phyloP scores from a whole-genome alignment of 2,329 filamentous ascomycete genomes.

The Curvularia verruculosa region DNA sequence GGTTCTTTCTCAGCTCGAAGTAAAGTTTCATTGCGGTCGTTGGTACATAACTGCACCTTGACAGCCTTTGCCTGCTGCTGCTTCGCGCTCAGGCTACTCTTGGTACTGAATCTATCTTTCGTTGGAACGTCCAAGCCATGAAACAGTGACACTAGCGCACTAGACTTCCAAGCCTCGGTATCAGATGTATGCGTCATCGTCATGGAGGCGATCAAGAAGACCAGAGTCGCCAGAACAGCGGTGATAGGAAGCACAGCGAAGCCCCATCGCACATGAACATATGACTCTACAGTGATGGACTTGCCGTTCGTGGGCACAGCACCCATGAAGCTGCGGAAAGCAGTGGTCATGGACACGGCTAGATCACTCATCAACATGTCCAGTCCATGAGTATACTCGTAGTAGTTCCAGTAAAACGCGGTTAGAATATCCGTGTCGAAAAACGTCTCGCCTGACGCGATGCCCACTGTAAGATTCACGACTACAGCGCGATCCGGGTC shows the following conservation, averaged over 20 bases:
- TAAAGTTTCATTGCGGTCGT: slow-evolving; percentile 13
- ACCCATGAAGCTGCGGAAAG: slow-evolving; percentile 21
- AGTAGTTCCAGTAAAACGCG: slow-evolving; percentile 25
- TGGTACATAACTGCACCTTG: slow-evolving; percentile 13
- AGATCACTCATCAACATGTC: slow-evolving; percentile 24
- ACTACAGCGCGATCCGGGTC: slow-evolving; percentile 21
- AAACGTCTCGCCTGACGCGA: slow-evolving; percentile 23
- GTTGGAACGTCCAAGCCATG: slow-evolving; percentile 19
- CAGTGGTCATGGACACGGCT: slow-evolving; percentile 23
- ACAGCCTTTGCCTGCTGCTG: slow-evolving; percentile 17
- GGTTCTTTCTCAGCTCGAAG: slow-evolving; percentile 8
- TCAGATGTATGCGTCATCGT: slow-evolving; percentile 17
- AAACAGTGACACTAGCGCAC: slow-evolving; percentile 18
- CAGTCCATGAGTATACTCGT: slow-evolving; percentile 18
- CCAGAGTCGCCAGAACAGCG: slow-evolving; percentile 13
- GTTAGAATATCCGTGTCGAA: slow-evolving; percentile 24
- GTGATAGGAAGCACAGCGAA: slow-evolving; percentile 19
- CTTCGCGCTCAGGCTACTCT: slow-evolving; percentile 11
- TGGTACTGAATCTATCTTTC: slow-evolving; percentile 14
- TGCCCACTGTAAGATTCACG: slow-evolving; percentile 24
- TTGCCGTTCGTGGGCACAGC: slow-evolving; percentile 15
- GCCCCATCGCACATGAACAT: slow-evolving; percentile 21
- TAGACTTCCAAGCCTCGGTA: slow-evolving; percentile 22
- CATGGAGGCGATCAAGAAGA: slow-evolving; percentile 19
- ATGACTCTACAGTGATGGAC: slow-evolving; percentile 18